These are phyloP conservation scores for Ogataea corticis DNA, from an alignment of 805 yeast species.

Conservation along the genomic window DNA sequence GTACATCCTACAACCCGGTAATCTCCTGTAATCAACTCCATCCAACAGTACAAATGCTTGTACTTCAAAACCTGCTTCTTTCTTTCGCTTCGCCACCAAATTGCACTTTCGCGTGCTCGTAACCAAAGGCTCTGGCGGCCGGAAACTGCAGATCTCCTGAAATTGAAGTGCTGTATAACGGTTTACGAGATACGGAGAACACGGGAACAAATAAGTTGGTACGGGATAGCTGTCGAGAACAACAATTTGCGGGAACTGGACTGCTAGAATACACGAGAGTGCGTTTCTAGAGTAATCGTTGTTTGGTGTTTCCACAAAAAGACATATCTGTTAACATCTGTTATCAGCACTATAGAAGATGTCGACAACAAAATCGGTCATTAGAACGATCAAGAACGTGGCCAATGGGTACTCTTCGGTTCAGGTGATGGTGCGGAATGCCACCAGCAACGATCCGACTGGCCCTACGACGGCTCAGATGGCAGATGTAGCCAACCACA, in stretches of 20 bases:
- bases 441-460: slow-evolving; percentile 83
- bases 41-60: no score
- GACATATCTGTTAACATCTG: slow-evolving; percentile 3
- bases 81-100: no score
- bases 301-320: background rate
- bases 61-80: no score
- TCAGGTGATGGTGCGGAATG: slow-evolving; percentile 86
- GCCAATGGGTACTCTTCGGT: slow-evolving; percentile 86
- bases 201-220: background rate
- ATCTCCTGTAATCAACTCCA: no score
- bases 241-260: no score
- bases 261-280: no score
- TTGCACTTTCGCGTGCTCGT: background rate
- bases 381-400: slow-evolving; percentile 84
- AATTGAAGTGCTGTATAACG: slow-evolving; percentile 5
- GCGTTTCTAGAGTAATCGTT: no score
- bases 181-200: slow-evolving; percentile 3
- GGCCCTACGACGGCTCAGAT: slow-evolving; percentile 82
- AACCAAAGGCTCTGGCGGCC: slow-evolving; percentile 7
- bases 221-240: no score
- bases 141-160: slow-evolving; percentile 8
- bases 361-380: slow-evolving; percentile 64
- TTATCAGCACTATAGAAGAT: slow-evolving; percentile 34
- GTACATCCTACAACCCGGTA: no score
- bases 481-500: slow-evolving; percentile 78